Base-by-base conservation (phyloP, 345 rosid genomes). In the Lepidium sativum region DNA sequence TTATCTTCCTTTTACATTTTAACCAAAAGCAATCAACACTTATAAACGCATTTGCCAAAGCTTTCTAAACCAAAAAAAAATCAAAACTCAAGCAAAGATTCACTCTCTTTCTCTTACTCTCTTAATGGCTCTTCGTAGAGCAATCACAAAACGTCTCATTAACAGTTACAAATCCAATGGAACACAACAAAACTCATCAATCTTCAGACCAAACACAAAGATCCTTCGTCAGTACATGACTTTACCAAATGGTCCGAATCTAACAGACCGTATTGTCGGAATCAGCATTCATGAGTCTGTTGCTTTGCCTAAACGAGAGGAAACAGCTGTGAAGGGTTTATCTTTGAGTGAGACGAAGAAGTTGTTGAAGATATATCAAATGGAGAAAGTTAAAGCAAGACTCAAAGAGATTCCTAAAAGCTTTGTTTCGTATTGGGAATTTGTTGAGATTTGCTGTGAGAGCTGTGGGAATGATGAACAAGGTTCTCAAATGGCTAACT, bases 381-480 rank as follows among this genome's bases (percentile, higher is more conserved):
- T 75, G 58, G 89, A 89, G 80, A 83, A 69, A 72, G 50, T 92
- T 29, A 92, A 82, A 73, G 32, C 54, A 55, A 85, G 65, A 78
- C 83, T 89, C 6, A 78, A 77, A 60, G 79, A 55, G 79, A 79
- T 78, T 48, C 77, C 77, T 2, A 76, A 54, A 56, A 80, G 67
- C 49, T 80, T 89, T 33, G 77, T 89, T 62, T 48, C 83, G 31
- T 80, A 82, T 54, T 41, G 39, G 29, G 83, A 83, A 37, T 88
- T 79, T 54, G 69, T 79, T 15, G 50, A 56, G 64, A 71, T 91
- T 53, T 88, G 96, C 40, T 70, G 47, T 8, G 76, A 79, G 38
- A 81, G 58, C 9, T 83, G 88, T 56, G 91, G 78, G 21, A 78
- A 71, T 8, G 76, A 80, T 43, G 79, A 72, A 5, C 84, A 77